These are phyloP conservation scores for Mortierella sp. DNA, from an alignment of 371 early-diverging fungal species.

Conservation along the genomic window DNA sequence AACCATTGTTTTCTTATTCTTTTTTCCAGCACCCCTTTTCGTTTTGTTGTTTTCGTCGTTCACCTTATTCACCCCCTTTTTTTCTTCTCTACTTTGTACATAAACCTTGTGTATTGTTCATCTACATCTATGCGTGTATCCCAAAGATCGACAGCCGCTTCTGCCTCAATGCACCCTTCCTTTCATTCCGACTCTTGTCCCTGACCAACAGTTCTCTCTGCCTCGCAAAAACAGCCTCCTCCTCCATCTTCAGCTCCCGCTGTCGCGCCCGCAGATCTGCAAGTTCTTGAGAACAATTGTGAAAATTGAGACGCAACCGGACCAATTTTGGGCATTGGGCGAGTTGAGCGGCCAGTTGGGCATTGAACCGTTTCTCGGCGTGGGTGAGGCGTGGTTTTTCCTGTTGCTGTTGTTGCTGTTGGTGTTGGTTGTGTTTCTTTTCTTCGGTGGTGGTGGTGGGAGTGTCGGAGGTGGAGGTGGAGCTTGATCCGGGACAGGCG, in stretches of 20 bases:
- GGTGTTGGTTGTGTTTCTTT: neutral
- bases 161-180: neutral
- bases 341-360: neutral
- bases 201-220: neutral
- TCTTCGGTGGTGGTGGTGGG: neutral
- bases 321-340: neutral
- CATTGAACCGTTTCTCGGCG: neutral
- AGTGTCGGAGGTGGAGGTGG: neutral
- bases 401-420: neutral
- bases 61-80: neutral
- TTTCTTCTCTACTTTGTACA: conserved; percentile 6
- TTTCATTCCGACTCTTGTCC: neutral
- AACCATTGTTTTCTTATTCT: neutral
- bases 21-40: neutral
- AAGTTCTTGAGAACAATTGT: neutral
- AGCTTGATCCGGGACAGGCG: neutral
- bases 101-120: neutral
- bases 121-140: too few relatives aligned
- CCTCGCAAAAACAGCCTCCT: neutral
- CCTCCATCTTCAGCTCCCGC: neutral
- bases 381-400: neutral
- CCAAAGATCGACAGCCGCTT: neutral
- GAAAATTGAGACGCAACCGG: neutral
- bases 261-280: neutral
- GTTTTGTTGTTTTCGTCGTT: neutral